Evolutionary conservation across 1,284 basidiomycete species (phyloP).

Genomic region (Puccinia horiana): DNA sequence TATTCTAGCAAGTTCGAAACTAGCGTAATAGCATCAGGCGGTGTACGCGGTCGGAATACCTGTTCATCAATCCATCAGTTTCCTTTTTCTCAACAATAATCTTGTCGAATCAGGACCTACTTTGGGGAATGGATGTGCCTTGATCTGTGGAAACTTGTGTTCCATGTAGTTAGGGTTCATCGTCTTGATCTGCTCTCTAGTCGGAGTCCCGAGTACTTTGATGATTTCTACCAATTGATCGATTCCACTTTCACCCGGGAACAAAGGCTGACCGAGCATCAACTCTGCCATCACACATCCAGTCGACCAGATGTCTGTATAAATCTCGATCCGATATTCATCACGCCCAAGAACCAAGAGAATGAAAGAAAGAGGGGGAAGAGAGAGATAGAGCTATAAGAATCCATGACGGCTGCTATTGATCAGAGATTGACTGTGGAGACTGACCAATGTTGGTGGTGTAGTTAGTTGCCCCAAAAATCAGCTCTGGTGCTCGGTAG

Average conservation of each 20-base stretch:
- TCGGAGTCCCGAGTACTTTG: constrained; percentile 98
- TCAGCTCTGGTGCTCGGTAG: constrained; percentile 98
- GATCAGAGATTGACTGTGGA: background rate
- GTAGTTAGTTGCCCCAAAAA: constrained; percentile 99
- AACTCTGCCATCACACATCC: constrained; percentile 99
- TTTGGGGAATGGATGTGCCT: constrained; percentile 92
- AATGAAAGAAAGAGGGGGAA: background rate
- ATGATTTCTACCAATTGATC: constrained; percentile 99
- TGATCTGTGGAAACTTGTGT: constrained; percentile 99
- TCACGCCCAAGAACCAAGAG: background rate
- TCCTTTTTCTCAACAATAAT: background rate
- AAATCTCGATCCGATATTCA: background rate
- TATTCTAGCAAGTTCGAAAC: constrained; percentile 95
- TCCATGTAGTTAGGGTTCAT: constrained; percentile 99
- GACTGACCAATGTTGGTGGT: constrained; percentile 95
- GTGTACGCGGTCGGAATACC: constrained; percentile 97
- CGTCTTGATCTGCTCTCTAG: constrained; percentile 99
- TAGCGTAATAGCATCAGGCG: constrained; percentile 91
- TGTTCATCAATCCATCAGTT: constrained; percentile 58
- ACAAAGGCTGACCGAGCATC: constrained; percentile 97
- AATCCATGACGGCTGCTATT: constrained; percentile 26
- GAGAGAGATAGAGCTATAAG: background rate
- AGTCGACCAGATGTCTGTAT: constrained; percentile 94
- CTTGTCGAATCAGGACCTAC: constrained; percentile 59
- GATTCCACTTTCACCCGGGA: constrained; percentile 99